Evolutionary conservation across 371 early-diverging fungal species (phyloP), one percentile per base, ranked within the genome.

Genomic region (Mortierella sp.): DNA sequence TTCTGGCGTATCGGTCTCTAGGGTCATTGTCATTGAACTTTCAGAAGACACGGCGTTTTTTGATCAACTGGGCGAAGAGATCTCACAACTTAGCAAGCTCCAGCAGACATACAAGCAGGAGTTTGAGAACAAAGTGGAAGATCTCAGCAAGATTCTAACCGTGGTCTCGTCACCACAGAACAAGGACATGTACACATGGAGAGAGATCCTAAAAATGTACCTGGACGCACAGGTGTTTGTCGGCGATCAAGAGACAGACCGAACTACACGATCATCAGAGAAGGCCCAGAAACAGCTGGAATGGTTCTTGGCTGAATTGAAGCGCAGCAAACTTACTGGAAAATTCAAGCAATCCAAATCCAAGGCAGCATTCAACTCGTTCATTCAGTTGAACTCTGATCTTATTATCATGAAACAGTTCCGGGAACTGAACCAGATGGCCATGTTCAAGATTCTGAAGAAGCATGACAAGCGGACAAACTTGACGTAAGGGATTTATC

Each of bases 391-490:
- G 23, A 93, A 93, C 64, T 79, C 83, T 10, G 90, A 91, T 52
- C 69, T 93, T 21, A 84, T 91, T 14, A 82, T 84, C 27, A 83
- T 92, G 79, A 89, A 87, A 50, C 88, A 88, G 54, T 90, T 92
- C 68, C 87, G 89, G 61, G 83, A 85, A 30, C 67, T 94, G 52
- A 94, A 94, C 80, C 87, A 89, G 43, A 90, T 89, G 6, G 93
- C 92, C 5, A 87, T 93, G 69, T 85, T 86, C 51, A 94, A 94
- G 78, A 92, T 93, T 13, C 76, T 94, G 23, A 94, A 94, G 78
- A 93, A 94, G 67, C 93, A 93, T 53, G 94, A 94, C 76, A 94
- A 94, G 71, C 87, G 89, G 45, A 91, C 93, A 26, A 90, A 89
- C 6, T 57, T 92, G 30, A 80, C 64, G 85, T 85, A 80, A 61